Evolutionary conservation across 2,329 filamentous ascomycete genomes (phyloP).

Genomic region (Oidium heveae): DNA sequence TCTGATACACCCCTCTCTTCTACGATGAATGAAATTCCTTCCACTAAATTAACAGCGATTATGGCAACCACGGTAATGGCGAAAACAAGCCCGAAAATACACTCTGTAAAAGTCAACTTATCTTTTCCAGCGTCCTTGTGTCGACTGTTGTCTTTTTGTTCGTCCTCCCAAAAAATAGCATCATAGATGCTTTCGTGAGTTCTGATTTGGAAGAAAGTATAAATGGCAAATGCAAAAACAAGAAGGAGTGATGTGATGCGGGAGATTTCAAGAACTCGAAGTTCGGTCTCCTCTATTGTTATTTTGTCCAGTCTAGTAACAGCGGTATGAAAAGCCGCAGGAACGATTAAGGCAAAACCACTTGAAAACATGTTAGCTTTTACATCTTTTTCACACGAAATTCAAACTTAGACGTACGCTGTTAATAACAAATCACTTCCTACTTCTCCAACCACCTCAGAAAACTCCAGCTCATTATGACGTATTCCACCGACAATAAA

Average conservation of each 20-base stretch:
- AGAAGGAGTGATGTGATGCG: constrained; percentile 46
- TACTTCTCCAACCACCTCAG: constrained; percentile 51
- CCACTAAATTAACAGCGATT: constrained; percentile 48
- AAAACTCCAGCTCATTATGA: constrained; percentile 43
- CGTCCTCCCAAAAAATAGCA: constrained; percentile 44
- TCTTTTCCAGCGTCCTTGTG: constrained; percentile 31
- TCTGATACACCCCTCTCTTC: constrained; percentile 24
- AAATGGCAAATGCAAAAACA: constrained; percentile 41
- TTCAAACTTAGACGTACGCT: no score
- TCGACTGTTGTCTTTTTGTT: constrained; percentile 38
- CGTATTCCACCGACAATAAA: constrained; percentile 54
- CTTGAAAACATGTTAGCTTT: no score
- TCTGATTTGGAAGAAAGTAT: constrained; percentile 44
- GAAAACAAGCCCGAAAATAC: constrained; percentile 35
- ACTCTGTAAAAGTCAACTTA: constrained; percentile 54
- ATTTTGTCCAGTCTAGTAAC: no score
- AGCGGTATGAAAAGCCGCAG: no score
- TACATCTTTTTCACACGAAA: no score
- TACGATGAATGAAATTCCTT: constrained; percentile 41
- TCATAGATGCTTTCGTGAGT: constrained; percentile 59
- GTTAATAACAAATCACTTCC: constrained; percentile 28
- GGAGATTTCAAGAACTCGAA: constrained; percentile 31
- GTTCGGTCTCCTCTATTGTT: no score
- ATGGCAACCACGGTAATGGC: constrained; percentile 45
- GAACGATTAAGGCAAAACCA: no score